Evolutionary conservation across 75 land plant species (phyloP).

Genomic region (Pinus albicaulis): DNA sequence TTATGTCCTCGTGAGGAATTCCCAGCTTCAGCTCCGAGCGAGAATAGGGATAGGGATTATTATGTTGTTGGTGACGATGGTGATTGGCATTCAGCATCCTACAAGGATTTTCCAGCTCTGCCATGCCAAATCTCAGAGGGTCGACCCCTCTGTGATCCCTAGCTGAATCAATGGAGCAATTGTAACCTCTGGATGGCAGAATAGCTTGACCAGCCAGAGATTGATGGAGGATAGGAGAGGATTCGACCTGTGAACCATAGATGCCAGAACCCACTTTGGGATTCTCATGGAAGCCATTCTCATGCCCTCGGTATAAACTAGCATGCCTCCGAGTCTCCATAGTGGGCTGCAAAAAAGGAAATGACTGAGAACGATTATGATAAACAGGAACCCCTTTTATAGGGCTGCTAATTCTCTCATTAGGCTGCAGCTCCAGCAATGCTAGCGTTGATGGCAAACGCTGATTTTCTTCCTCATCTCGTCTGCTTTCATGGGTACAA

Average conservation of each 20-base stretch:
- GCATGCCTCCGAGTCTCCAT: not conserved
- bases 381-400: slow-evolving; percentile 22
- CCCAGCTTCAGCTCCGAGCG: not conserved
- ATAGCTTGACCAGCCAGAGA: not conserved
- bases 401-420: not conserved
- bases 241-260: not conserved
- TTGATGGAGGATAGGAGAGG: not conserved
- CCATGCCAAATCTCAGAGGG: not conserved
- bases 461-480: not conserved
- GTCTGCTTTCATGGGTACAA: not conserved
- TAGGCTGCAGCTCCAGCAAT: slow-evolving; percentile 8
- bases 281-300: not conserved
- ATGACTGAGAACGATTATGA: slow-evolving; percentile 7
- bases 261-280: not conserved
- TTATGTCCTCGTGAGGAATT: not conserved
- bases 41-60: not conserved
- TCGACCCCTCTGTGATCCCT: not conserved
- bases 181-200: slow-evolving; percentile 2
- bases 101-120: not conserved
- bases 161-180: not conserved
- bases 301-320: not conserved
- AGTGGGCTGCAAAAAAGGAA: slow-evolving; percentile 8
- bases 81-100: not conserved
- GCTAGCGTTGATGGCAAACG: not conserved
- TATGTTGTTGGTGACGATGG: not conserved